These are phyloP conservation scores for Cinchona pubescens DNA, from an alignment of 257 asterid genomes.

Conservation along the genomic window DNA sequence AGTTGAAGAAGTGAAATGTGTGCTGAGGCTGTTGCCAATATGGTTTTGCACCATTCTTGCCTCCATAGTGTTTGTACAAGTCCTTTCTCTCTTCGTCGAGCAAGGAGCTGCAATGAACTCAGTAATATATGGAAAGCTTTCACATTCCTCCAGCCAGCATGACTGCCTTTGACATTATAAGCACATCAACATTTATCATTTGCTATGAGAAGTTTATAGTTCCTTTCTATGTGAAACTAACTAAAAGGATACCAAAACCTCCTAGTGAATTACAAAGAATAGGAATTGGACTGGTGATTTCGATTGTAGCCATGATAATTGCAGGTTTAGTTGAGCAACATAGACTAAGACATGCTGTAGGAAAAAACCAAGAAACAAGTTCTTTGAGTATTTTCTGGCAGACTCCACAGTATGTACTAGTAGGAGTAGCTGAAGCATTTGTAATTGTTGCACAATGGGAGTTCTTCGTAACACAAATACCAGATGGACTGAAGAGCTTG, in stretches of 20 bases:
- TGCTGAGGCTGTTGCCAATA: conserved; percentile 67
- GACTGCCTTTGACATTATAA: conserved; percentile 70
- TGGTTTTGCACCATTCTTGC: conserved; percentile 78
- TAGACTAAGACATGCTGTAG: conserved; percentile 43
- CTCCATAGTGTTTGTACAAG: conserved; percentile 70
- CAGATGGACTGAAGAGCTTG: conserved; percentile 64
- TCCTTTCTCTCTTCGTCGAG: conserved; percentile 75
- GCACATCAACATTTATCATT: conserved; percentile 75
- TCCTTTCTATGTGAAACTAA: conserved; percentile 54
- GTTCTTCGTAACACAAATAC: conserved; percentile 63
- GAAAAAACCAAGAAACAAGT: conserved; percentile 44
- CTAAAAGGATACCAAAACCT: conserved; percentile 47
- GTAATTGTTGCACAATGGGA: conserved; percentile 82
- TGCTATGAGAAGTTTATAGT: conserved; percentile 60
- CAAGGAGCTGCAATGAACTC: conserved; percentile 85
- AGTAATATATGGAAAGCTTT: conserved; percentile 34
- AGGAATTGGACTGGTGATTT: conserved; percentile 70
- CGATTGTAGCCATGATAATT: conserved; percentile 50
- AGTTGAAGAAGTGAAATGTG: conserved; percentile 84
- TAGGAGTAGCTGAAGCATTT: conserved; percentile 80
- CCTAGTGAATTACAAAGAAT: conserved; percentile 66
- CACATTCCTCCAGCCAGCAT: conserved; percentile 79
- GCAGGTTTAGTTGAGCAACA: conserved; percentile 70
- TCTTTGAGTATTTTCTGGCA: conserved; percentile 75
- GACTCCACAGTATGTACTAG: conserved; percentile 73